A percentile compares a stretch with the other conserved stretches of the same genome.
Conservation (phyloP, 2,329 filamentous ascomycete genomes). For the Fusarium setosum region DNA sequence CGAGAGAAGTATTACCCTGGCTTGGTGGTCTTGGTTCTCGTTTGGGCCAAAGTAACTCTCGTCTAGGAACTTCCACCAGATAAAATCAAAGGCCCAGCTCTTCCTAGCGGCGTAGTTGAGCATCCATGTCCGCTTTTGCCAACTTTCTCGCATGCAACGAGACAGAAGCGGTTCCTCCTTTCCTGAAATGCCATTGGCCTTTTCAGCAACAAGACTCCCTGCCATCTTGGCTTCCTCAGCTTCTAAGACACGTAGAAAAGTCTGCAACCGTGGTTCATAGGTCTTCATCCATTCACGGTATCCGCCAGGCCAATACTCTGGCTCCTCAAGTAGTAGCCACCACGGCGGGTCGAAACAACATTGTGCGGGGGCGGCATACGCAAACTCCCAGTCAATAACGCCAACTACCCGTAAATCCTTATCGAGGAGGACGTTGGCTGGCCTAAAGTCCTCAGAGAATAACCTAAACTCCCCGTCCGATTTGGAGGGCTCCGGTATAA, state of each 20-base stretch:
- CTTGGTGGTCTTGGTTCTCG: conserved; percentile 25
- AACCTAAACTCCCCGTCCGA: conserved; percentile 19
- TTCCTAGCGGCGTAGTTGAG: conserved; percentile 51
- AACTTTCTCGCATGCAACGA: conserved; percentile 49
- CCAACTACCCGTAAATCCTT: conserved; percentile 35
- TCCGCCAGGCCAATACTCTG: conserved; percentile 48
- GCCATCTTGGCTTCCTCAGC: too few species aligned
- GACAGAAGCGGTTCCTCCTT: conserved; percentile 36
- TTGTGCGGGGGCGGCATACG: conserved; percentile 48
- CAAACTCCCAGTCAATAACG: conserved; percentile 56
- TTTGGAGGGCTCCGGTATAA: not conserved
- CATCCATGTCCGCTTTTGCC: conserved; percentile 48
- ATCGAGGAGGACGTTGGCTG: conserved; percentile 47
- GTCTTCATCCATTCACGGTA: conserved; percentile 42
- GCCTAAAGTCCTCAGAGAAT: conserved; percentile 43
- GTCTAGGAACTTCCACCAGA: conserved; percentile 53
- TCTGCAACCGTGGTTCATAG: not conserved
- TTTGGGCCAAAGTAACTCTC: conserved; percentile 46
- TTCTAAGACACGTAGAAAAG: too few species aligned
- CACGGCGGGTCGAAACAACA: conserved; percentile 50
- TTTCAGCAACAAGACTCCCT: too few species aligned
- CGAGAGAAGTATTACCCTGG: conserved; percentile 37
- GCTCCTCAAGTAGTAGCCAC: conserved; percentile 50
- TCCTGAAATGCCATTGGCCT: not conserved
- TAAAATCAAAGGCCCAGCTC: conserved; percentile 51